These are phyloP conservation scores for Prunus mume DNA, from an alignment of 306 rosid species.

Conservation along the genomic window DNA sequence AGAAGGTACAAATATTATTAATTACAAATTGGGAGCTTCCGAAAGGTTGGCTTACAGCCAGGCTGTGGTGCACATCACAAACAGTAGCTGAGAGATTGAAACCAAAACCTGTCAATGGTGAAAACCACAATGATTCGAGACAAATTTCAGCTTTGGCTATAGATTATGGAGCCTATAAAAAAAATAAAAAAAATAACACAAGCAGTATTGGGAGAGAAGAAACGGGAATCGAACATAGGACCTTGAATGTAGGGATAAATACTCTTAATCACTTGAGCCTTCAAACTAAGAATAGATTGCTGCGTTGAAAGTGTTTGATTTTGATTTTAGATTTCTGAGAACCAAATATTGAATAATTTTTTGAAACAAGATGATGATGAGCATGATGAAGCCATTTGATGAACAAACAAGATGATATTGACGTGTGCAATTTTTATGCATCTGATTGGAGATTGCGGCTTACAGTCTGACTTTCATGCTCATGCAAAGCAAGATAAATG, in stretches of 20 bases:
- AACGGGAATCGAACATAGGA: no score
- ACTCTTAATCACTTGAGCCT: not conserved
- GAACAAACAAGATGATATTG: not conserved
- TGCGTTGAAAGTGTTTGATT: no score
- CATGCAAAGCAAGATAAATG: not conserved
- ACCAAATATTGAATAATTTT: no score
- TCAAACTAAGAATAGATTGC: no score
- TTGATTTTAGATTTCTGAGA: no score
- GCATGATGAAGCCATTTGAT: not conserved
- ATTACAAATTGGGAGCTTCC: not conserved
- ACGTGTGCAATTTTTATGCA: not conserved
- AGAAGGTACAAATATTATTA: slow-evolving; percentile 10
- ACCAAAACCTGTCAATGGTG: not conserved
- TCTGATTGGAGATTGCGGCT: not conserved
- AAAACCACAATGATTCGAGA: slow-evolving; percentile 3
- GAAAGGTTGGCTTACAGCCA: slow-evolving; percentile 1
- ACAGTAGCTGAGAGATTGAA: not conserved
- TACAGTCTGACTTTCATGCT: not conserved
- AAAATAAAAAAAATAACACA: no score
- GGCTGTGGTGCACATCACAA: slow-evolving; percentile 13
- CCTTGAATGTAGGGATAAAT: no score
- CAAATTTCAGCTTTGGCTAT: not conserved
- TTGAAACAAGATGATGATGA: no score
- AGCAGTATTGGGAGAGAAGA: no score
- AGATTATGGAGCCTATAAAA: not conserved